A percentile compares a stretch with the other conserved stretches of the same genome.
Conservation (phyloP, 768 basidiomycete genomes). For the Phanerochaete carnosa region DNA sequence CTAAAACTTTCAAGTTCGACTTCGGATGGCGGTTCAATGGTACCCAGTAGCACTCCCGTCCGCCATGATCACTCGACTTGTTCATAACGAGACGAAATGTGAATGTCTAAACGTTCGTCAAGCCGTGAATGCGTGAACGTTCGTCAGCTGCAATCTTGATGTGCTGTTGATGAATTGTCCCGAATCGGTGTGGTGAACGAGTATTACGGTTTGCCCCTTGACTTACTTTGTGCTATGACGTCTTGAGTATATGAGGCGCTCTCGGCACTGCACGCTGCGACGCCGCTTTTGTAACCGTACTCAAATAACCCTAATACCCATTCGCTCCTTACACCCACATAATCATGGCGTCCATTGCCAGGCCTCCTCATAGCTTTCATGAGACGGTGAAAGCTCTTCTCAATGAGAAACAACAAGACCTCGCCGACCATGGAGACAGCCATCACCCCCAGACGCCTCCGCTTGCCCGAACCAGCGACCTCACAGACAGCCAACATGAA, state of each 20-base stretch:
- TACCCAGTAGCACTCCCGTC: too few relatives aligned
- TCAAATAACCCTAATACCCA: background rate
- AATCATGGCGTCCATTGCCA: conserved; percentile 21
- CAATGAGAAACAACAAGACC: conserved; percentile 2
- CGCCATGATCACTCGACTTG: too few relatives aligned
- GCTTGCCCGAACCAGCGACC: background rate
- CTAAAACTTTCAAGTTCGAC: too few relatives aligned
- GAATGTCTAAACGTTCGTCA: too few relatives aligned
- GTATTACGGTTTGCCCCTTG: too few relatives aligned
- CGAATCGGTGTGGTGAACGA: too few relatives aligned
- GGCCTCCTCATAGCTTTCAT: conserved; percentile 14
- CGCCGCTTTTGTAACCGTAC: conserved; percentile 1
- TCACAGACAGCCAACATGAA: background rate
- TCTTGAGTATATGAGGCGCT: background rate
- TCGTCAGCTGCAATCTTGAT: too few relatives aligned
- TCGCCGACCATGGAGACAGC: conserved; percentile 6
- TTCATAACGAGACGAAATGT: too few relatives aligned
- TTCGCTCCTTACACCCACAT: background rate
- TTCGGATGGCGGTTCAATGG: too few relatives aligned
- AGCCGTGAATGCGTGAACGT: too few relatives aligned
- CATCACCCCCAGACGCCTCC: conserved; percentile 13
- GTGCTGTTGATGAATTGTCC: too few relatives aligned
- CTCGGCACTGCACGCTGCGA: background rate
- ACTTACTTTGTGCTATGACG: background rate
- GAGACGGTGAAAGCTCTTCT: conserved; percentile 19